These are phyloP conservation scores for Trichosporon sp. DNA, from an alignment of 1,284 basidiomycete species.

Conservation along the genomic window DNA sequence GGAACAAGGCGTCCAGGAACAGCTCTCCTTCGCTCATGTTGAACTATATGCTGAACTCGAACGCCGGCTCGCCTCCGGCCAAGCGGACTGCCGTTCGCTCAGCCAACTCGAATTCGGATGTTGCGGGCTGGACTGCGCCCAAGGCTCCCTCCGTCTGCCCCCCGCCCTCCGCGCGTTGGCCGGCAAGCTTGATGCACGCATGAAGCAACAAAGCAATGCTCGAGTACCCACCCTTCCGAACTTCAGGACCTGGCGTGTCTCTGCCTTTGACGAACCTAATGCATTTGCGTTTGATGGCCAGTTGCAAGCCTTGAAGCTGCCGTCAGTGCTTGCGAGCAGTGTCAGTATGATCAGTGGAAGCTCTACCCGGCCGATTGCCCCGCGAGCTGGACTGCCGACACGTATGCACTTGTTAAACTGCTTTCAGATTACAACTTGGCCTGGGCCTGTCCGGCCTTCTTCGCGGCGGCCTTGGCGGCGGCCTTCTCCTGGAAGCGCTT, in stretches of 20 bases:
- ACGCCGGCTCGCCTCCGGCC: not conserved
- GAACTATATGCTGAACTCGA: not conserved
- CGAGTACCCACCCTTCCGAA: not conserved
- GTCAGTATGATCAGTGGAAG: not conserved
- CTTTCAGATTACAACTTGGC: slow-evolving; percentile 12
- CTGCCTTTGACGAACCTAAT: not conserved
- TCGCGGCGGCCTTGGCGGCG: slow-evolving; percentile 9
- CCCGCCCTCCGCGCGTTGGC: not conserved
- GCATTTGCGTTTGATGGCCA: not conserved
- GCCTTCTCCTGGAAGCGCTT: slow-evolving; percentile 11
- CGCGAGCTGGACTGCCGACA: not conserved
- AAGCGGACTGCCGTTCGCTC: not conserved
- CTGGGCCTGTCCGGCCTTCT: slow-evolving; percentile 5
- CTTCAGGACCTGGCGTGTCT: not conserved
- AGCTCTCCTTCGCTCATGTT: not conserved
- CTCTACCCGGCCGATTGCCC: not conserved
- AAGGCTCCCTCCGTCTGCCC: not conserved
- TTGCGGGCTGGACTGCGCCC: not conserved
- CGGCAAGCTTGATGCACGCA: not conserved
- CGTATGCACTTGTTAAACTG: not conserved
- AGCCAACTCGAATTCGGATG: not conserved
- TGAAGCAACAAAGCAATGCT: not conserved
- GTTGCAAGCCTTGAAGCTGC: not conserved
- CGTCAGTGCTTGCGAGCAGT: not conserved
- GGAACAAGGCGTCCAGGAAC: not conserved